Percentiles rank a stretch among this genome's conserved stretches.
phyloP scores from a whole-genome alignment of 2,329 filamentous ascomycete genomes.

The Penicillium sp. region DNA sequence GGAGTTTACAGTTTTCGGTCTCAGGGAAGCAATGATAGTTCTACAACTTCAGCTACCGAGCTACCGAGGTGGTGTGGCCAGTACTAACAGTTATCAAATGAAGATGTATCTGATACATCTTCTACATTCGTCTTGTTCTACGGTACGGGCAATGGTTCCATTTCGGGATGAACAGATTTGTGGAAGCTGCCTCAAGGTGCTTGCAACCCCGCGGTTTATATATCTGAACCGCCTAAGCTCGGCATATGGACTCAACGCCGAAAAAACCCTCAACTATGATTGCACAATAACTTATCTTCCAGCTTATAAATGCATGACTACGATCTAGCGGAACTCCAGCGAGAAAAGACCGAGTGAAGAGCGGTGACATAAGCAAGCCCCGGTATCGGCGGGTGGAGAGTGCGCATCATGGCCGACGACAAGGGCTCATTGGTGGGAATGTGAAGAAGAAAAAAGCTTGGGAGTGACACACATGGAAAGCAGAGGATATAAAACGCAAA shows the following conservation, averaged over 20 bases:
- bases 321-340: not conserved
- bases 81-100: too few species aligned
- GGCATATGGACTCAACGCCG: not conserved
- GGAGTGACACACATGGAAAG: constrained; percentile 5
- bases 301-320: too few species aligned
- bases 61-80: not conserved
- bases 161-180: not conserved
- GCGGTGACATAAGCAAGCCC: constrained; percentile 10
- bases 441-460: constrained; percentile 9
- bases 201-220: not conserved
- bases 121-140: too few species aligned
- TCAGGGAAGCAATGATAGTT: not conserved
- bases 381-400: constrained; percentile 20
- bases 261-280: not conserved
- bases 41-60: not conserved
- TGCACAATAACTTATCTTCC: too few species aligned
- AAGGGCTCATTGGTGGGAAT: constrained; percentile 11
- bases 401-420: constrained; percentile 13
- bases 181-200: not conserved
- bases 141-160: too few species aligned
- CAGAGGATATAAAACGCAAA: not conserved
- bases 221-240: not conserved
- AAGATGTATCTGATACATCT: too few species aligned
- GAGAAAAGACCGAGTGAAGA: constrained; percentile 9
- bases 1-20: too few species aligned